These are phyloP conservation scores for Leishmania guyanensis DNA, from an alignment of 208 protist genomes.

Conservation along the genomic window DNA sequence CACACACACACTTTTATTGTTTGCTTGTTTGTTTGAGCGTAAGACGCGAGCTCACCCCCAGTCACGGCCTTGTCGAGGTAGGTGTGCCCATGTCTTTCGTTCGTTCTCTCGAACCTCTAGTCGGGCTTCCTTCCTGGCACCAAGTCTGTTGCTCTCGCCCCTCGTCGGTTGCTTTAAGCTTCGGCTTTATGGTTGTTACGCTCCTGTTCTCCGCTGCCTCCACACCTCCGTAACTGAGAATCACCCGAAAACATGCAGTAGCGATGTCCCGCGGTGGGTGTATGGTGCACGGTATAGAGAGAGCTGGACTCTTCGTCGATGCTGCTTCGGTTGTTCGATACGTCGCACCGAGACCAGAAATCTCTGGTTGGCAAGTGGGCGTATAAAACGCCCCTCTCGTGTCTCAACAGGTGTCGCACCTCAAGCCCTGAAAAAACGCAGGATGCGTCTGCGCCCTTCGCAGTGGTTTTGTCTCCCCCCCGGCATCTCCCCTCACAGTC, in stretches of 20 bases:
- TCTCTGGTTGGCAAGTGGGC: neutral
- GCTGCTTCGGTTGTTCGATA: constrained; percentile 17
- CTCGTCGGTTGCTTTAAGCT: neutral
- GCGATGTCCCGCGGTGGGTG: neutral
- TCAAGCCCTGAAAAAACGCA: neutral
- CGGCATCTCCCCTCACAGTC: neutral
- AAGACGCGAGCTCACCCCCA: neutral
- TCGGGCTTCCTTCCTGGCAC: neutral
- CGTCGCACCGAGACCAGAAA: neutral
- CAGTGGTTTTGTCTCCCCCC: neutral
- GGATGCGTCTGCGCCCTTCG: neutral
- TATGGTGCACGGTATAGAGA: neutral
- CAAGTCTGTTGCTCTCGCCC: neutral
- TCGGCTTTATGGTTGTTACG: neutral
- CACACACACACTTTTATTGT: neutral
- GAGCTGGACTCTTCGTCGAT: neutral
- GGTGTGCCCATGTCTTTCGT: neutral
- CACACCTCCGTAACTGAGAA: neutral
- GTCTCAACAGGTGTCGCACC: neutral
- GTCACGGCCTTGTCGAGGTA: neutral
- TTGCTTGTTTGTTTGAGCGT: neutral
- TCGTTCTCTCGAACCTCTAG: neutral
- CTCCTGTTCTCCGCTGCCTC: neutral
- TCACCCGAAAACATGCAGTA: neutral
- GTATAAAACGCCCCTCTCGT: neutral